Conservation (phyloP, 2,329 filamentous ascomycete genomes). For the Exophiala bonariae region DNA sequence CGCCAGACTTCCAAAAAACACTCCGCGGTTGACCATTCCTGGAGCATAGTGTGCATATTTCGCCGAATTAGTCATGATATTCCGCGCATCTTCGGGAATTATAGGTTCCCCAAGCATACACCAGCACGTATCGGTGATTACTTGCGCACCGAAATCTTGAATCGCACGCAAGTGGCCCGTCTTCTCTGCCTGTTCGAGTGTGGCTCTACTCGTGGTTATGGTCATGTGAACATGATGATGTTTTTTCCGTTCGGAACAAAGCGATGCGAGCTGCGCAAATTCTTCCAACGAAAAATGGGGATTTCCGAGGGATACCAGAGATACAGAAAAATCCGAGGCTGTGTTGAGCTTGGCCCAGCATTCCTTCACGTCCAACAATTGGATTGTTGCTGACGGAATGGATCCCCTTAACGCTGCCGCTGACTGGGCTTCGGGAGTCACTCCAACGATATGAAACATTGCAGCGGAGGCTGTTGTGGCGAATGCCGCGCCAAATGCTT, state of each 20-base stretch:
- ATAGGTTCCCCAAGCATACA: slow-evolving; percentile 47
- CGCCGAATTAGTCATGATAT: slow-evolving; percentile 47
- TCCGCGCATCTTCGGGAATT: slow-evolving; percentile 30
- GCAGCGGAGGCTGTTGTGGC: slow-evolving; percentile 43
- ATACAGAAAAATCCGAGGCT: slow-evolving; percentile 26
- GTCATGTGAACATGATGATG: slow-evolving; percentile 1
- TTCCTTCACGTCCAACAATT: slow-evolving; percentile 1
- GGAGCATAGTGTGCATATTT: slow-evolving; percentile 48
- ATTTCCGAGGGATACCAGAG: slow-evolving; percentile 46
- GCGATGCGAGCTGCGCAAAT: slow-evolving; percentile 32
- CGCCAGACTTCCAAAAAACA: slow-evolving; percentile 31
- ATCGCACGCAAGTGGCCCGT: slow-evolving; percentile 34
- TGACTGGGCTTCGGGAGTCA: slow-evolving; percentile 40
- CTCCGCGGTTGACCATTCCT: slow-evolving; percentile 26
- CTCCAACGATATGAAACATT: slow-evolving; percentile 46
- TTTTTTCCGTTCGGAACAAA: slow-evolving; percentile 34
- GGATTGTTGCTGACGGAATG: slow-evolving; percentile 1
- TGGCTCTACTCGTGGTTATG: slow-evolving; percentile 10
- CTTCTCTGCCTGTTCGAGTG: slow-evolving; percentile 23
- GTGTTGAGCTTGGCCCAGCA: slow-evolving; percentile 28
- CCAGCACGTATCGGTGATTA: slow-evolving; percentile 51
- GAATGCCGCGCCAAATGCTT: slow-evolving; percentile 48
- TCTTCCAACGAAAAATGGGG: slow-evolving; percentile 47
- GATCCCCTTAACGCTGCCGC: slow-evolving; percentile 1
- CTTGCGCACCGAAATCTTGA: slow-evolving; percentile 38